Conservation (phyloP, 2,329 filamentous ascomycete species). For the Teratosphaeria viscida region DNA sequence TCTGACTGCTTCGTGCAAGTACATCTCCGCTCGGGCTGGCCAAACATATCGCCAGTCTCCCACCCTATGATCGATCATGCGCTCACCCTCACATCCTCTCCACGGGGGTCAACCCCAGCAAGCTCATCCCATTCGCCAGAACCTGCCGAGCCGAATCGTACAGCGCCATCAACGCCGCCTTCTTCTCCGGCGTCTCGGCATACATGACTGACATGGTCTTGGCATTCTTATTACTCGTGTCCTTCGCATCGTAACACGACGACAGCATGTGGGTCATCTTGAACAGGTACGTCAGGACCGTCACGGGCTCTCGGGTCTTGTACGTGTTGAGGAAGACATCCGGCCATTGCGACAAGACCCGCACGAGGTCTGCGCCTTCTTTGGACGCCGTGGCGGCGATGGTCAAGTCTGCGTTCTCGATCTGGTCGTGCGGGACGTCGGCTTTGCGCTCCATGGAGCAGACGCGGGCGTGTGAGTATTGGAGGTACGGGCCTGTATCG, state of each 20-base stretch:
- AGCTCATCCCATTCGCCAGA: conserved; percentile 70
- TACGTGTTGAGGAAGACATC: conserved; percentile 76
- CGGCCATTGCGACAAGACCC: conserved; percentile 72
- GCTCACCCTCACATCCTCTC: conserved; percentile 40
- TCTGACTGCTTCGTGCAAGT: no score
- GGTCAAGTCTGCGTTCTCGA: conserved; percentile 53
- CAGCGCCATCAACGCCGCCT: conserved; percentile 62
- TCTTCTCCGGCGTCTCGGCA: conserved; percentile 56
- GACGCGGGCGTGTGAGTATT: conserved; percentile 70
- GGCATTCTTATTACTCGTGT: conserved; percentile 22
- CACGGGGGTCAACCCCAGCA: conserved; percentile 69
- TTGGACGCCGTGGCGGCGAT: conserved; percentile 52
- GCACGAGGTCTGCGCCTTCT: conserved; percentile 62
- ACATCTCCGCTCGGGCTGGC: no score
- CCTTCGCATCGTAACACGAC: conserved; percentile 63
- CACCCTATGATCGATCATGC: neutral
- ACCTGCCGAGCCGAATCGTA: conserved; percentile 68
- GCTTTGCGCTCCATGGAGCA: conserved; percentile 50
- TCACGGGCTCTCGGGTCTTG: conserved; percentile 68
- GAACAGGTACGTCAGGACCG: conserved; percentile 63
- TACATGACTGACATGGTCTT: conserved; percentile 62
- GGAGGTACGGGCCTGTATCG: conserved; percentile 74
- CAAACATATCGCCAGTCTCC: no score
- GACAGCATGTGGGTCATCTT: conserved; percentile 76
- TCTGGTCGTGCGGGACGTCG: conserved; percentile 41